A percentile compares a stretch with the other conserved stretches of the same genome.
phyloP scores from a whole-genome alignment of 805 yeast species.

The Metschnikowia gelsemii region DNA sequence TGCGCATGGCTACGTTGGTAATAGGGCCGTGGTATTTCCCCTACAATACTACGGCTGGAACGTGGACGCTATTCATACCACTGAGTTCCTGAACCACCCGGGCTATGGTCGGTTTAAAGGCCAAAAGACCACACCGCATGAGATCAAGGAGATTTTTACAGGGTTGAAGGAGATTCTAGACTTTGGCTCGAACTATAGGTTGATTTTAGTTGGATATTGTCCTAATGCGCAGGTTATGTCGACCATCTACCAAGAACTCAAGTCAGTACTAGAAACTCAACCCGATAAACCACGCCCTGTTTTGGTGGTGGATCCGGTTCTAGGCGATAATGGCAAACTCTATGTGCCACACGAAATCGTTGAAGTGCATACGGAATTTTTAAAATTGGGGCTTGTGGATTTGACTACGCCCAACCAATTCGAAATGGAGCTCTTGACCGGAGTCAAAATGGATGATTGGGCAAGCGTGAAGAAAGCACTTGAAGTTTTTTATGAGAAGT shows the following conservation, averaged over 20 bases:
- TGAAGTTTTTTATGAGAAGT: slow-evolving; percentile 40
- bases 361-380: slow-evolving; percentile 51
- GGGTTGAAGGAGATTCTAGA: slow-evolving; percentile 54
- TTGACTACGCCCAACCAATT: slow-evolving; percentile 87
- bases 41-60: slow-evolving; percentile 23
- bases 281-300: slow-evolving; percentile 37
- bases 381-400: slow-evolving; percentile 52
- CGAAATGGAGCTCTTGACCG: slow-evolving; percentile 74
- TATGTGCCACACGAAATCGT: slow-evolving; percentile 66
- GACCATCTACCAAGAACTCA: slow-evolving; percentile 46
- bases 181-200: slow-evolving; percentile 49
- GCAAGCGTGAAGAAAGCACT: slow-evolving; percentile 41
- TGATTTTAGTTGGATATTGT: slow-evolving; percentile 76
- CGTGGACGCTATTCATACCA: slow-evolving; percentile 22
- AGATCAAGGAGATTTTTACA: slow-evolving; percentile 47
- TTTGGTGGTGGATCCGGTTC: slow-evolving; percentile 84
- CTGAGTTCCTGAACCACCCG: slow-evolving; percentile 23
- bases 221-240: slow-evolving; percentile 57
- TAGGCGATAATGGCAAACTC: slow-evolving; percentile 85
- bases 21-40: slow-evolving; percentile 20
- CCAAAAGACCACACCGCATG: slow-evolving; percentile 40
- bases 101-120: slow-evolving; percentile 21
- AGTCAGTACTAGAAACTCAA: slow-evolving; percentile 29
- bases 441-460: slow-evolving; percentile 40
- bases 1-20: slow-evolving; percentile 23